A percentile compares a stretch with the other conserved stretches of the same genome.
These are phyloP conservation scores for Forsythia viridissima DNA, from an alignment of 257 asterid genomes.

Conservation along the genomic window DNA sequence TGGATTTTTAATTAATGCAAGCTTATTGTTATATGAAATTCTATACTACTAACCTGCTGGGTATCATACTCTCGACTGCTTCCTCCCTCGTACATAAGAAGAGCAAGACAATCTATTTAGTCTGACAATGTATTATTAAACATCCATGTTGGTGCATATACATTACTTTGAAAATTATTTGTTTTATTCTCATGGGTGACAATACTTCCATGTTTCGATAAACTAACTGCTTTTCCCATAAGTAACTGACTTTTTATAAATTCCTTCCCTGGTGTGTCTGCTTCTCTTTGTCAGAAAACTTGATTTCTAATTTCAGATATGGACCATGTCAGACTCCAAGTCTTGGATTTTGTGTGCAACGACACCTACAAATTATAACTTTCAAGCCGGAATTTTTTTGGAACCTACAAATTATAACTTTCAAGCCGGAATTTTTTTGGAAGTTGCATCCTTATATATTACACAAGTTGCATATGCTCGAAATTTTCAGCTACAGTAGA, in stretches of 20 bases:
- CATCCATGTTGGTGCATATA: background rate
- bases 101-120: background rate
- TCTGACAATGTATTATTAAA: background rate
- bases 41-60: background rate
- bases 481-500: too few species aligned
- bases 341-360: constrained; percentile 87
- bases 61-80: background rate
- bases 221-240: background rate
- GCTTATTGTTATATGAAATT: background rate
- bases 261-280: background rate
- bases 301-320: constrained; percentile 55
- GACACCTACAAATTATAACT: constrained; percentile 51
- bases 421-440: too few species aligned
- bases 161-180: background rate
- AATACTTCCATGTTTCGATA: constrained; percentile 11
- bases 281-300: constrained; percentile 13
- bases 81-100: background rate
- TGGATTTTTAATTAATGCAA: background rate
- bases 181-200: constrained; percentile 10
- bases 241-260: constrained; percentile 10
- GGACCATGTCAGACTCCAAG: constrained; percentile 98
- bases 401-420: constrained; percentile 43
- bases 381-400: too few species aligned
- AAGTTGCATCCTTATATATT: too few species aligned
- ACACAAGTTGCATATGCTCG: too few species aligned